These are phyloP conservation scores for Petrea volubilis DNA, from an alignment of 257 asterid species.

Conservation along the genomic window DNA sequence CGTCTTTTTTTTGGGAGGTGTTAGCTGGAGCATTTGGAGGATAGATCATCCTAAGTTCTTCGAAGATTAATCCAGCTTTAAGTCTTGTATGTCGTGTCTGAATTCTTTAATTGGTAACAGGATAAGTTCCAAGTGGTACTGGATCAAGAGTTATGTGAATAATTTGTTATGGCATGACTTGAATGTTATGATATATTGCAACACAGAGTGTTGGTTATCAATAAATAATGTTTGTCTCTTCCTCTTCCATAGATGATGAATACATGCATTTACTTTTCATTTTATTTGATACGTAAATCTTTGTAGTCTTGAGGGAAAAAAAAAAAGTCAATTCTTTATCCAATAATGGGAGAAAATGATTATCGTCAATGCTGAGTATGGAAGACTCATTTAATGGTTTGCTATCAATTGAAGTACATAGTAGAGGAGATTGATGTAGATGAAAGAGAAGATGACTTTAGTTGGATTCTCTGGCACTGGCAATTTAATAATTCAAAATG, in stretches of 20 bases:
- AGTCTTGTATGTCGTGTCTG: neutral
- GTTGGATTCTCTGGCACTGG: neutral
- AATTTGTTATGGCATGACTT: neutral
- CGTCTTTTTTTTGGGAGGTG: neutral
- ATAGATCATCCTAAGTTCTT: neutral
- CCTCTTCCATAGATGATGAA: too few species aligned
- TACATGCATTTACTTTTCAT: too few species aligned
- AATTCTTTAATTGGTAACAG: neutral
- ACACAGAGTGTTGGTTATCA: too few species aligned
- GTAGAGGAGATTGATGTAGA: neutral
- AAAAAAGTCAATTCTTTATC: neutral
- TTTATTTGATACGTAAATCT: neutral
- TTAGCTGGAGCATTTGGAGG: neutral
- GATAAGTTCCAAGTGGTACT: neutral
- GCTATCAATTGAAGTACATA: neutral
- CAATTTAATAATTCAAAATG: neutral
- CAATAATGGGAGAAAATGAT: neutral
- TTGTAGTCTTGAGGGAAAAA: neutral
- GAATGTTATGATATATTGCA: neutral
- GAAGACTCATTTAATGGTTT: neutral
- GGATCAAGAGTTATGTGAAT: neutral
- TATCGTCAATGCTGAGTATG: neutral
- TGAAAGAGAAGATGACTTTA: neutral
- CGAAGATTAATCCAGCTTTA: neutral
- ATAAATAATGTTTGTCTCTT: too few species aligned